Evolutionary conservation across 345 rosid species (phyloP).

Genomic region (Linum trigynum): DNA sequence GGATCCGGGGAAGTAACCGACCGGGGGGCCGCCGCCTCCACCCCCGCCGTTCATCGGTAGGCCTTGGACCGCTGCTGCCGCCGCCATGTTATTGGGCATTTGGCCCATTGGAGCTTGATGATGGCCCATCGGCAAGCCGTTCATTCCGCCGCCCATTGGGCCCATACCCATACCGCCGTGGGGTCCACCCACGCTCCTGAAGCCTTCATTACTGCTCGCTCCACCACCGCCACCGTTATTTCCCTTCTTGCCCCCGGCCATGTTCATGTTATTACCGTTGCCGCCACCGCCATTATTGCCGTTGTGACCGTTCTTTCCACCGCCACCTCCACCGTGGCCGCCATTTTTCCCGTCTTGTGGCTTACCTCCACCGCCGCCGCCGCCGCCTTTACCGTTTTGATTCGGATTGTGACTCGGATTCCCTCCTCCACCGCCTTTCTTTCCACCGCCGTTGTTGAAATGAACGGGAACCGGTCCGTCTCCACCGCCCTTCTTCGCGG

Average conservation of each 20-base stretch:
- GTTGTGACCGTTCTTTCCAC: neutral
- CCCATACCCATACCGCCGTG: slow-evolving; percentile 40
- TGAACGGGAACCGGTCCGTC: slow-evolving; percentile 23
- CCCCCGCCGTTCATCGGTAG: slow-evolving; percentile 48
- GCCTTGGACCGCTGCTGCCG: slow-evolving; percentile 63
- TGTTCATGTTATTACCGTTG: slow-evolving; percentile 28
- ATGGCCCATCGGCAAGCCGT: slow-evolving; percentile 34
- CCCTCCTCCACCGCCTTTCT: slow-evolving; percentile 32
- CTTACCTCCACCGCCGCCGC: slow-evolving; percentile 26
- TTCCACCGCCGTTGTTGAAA: slow-evolving; percentile 33
- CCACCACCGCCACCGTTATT: slow-evolving; percentile 33
- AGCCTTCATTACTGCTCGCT: slow-evolving; percentile 25
- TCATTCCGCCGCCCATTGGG: slow-evolving; percentile 30
- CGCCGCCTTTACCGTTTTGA: slow-evolving; percentile 19
- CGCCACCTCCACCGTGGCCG: neutral
- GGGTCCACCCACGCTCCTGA: slow-evolving; percentile 36
- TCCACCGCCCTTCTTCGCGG: slow-evolving; percentile 18
- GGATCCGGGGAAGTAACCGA: slow-evolving; percentile 54
- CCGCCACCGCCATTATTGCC: slow-evolving; percentile 30
- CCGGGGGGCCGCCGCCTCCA: slow-evolving; percentile 15
- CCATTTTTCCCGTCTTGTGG: slow-evolving; percentile 13
- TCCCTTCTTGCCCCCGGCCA: slow-evolving; percentile 42
- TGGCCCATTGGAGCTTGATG: slow-evolving; percentile 32
- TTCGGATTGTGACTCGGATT: slow-evolving; percentile 16
- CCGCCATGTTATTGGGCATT: slow-evolving; percentile 26